These are phyloP conservation scores for Aphanomyces invadans DNA, from an alignment of 352 stramenopile genomes.

Conservation along the genomic window DNA sequence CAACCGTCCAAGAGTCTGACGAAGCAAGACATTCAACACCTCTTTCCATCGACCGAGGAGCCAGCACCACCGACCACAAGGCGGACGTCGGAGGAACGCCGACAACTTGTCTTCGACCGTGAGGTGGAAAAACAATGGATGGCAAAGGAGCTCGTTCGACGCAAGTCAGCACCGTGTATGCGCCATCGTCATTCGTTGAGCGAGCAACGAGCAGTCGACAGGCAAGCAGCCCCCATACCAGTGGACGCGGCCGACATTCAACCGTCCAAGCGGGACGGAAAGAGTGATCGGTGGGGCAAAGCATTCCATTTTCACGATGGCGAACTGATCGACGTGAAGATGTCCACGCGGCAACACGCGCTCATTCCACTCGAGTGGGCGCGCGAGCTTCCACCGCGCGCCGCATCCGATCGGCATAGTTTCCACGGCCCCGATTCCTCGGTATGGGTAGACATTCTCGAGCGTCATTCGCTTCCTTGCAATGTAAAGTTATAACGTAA, in stretches of 20 bases:
- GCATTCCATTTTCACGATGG: slow-evolving; percentile 2
- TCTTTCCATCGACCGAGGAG: background rate
- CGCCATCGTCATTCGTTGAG: background rate
- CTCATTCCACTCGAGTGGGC: background rate
- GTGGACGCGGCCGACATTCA: background rate
- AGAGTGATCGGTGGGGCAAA: background rate
- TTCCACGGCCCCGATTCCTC: background rate
- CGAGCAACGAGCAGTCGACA: background rate
- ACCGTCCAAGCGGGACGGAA: background rate
- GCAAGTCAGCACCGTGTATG: background rate
- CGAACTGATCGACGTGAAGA: slow-evolving; percentile 11
- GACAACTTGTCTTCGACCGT: background rate
- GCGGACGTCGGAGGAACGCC: background rate
- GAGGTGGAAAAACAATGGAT: background rate
- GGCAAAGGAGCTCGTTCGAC: background rate
- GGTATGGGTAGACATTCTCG: background rate
- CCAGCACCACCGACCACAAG: background rate
- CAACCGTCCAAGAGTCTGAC: background rate
- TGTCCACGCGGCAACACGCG: background rate
- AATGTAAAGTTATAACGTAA: slow-evolving; percentile 4
- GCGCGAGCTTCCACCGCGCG: too few species aligned
- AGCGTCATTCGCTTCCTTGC: background rate
- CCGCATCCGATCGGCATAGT: background rate
- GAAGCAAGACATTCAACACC: background rate
- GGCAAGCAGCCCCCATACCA: background rate